Percentiles rank a stretch among this genome's conserved stretches.
phyloP scores from a whole-genome alignment of 306 rosid genomes.

The Lotus japonicus region DNA sequence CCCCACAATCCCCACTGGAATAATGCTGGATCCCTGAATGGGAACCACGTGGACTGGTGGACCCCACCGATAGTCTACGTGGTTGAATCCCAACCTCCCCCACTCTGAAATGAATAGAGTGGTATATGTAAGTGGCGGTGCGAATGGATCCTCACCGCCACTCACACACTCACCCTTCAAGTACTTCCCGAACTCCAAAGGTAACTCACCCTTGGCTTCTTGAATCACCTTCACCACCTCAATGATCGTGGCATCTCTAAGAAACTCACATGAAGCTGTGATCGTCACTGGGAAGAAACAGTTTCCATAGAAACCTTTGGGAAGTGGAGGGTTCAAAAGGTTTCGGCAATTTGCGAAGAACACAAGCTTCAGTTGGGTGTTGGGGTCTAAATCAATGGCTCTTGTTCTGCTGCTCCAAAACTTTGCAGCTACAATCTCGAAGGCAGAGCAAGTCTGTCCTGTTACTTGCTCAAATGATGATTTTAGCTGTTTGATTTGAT shows the following conservation, averaged over 20 bases:
- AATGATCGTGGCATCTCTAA: slow-evolving; percentile 2
- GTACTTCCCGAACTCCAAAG: slow-evolving; percentile 40
- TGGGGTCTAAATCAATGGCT: slow-evolving; percentile 23
- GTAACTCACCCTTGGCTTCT: slow-evolving; percentile 47
- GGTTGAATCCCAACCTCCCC: slow-evolving; percentile 71
- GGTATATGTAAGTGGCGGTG: slow-evolving; percentile 41
- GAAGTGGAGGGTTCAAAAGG: slow-evolving; percentile 54
- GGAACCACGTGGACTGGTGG: slow-evolving; percentile 59
- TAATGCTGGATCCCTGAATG: slow-evolving; percentile 43
- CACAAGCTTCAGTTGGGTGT: slow-evolving; percentile 31
- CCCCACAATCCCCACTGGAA: slow-evolving; percentile 60
- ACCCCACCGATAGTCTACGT: slow-evolving; percentile 65
- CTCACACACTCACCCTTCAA: slow-evolving; percentile 27
- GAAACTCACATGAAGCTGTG: slow-evolving; percentile 23
- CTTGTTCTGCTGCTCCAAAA: slow-evolving; percentile 57
- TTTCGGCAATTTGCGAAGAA: slow-evolving; percentile 80
- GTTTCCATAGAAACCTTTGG: slow-evolving; percentile 75
- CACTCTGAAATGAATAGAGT: slow-evolving; percentile 68
- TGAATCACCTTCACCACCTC: slow-evolving; percentile 58
- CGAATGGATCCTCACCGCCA: slow-evolving; percentile 45
- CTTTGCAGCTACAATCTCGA: slow-evolving; percentile 55
- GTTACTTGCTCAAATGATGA: slow-evolving; percentile 35
- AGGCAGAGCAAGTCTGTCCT: slow-evolving; percentile 50
- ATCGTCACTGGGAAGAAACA: slow-evolving; percentile 68
- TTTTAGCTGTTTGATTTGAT: slow-evolving; percentile 39